Evolutionary conservation across 225 moss, liverwort and hornwort genomes (phyloP).

Genomic region (Takakia lepidozioides): DNA sequence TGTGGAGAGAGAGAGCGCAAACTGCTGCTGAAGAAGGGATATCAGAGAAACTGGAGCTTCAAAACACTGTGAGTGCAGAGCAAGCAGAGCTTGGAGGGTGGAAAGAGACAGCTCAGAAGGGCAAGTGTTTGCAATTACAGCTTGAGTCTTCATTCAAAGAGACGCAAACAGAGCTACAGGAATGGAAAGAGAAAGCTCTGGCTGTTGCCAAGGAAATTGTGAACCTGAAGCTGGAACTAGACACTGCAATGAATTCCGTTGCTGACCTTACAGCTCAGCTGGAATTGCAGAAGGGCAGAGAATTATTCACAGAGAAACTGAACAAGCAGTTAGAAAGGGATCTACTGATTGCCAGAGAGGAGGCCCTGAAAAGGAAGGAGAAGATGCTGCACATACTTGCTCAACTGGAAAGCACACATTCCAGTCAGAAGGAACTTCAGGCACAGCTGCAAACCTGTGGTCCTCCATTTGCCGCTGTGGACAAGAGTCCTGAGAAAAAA

Average conservation of each 20-base stretch:
- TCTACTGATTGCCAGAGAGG: constrained; percentile 17
- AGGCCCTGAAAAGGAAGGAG: constrained; percentile 21
- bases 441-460: constrained; percentile 19
- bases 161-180: constrained; percentile 19
- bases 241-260: constrained; percentile 30
- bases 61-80: constrained; percentile 17
- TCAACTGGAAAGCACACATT: constrained; percentile 28
- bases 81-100: constrained; percentile 21
- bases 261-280: constrained; percentile 22
- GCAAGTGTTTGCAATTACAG: constrained; percentile 9
- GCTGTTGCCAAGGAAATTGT: constrained; percentile 30
- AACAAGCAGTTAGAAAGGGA: constrained; percentile 28
- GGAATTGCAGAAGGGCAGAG: constrained; percentile 28
- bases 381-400: constrained; percentile 28
- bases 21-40: constrained; percentile 32
- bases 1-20: constrained; percentile 20
- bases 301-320: constrained; percentile 14
- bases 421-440: constrained; percentile 29
- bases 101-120: constrained; percentile 12
- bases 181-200: constrained; percentile 19
- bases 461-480: too few relatives aligned
- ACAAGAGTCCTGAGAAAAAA: too few relatives aligned
- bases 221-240: constrained; percentile 27
- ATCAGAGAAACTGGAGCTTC: constrained; percentile 25
- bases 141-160: constrained; percentile 14